Evolutionary conservation across 495 filamentous ascomycete species (phyloP), one percentile per base, ranked within the genome.

Genomic region (Amorphotheca resinae): DNA sequence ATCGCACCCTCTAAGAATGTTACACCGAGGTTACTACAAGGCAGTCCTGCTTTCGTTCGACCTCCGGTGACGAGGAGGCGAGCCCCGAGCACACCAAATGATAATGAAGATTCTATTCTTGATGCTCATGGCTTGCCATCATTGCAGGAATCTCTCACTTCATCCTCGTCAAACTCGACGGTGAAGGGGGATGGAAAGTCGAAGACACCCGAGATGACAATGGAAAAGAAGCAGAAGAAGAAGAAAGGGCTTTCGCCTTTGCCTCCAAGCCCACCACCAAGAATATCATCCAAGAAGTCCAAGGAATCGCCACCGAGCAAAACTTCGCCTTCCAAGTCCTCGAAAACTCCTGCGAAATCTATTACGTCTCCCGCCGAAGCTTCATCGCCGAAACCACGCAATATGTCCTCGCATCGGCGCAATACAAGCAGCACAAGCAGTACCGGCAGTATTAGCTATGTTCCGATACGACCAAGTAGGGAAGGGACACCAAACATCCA

Each of bases 391-490:
- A 21, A 37, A 7, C 34, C 34, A 12, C 34, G 5, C 4, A 40
- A 17, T 28, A 16, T 20, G 4, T 22, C n/a, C 25, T 41, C 26
- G 2, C 38, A 23, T 38, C 21, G 15, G 11, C 20, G 22, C 38
- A 21, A 5, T 11, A 28, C 25, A 28, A 28, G 25, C 11, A 28
- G 5, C 25, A 28, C 25, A 28, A 28, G 25, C 11, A 28, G 11
- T 28, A 33, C 34, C 4, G n/a, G 9, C n/a, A 16, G 8, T 7
- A 63, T 53, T 42, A 54, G 49, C 34, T 53, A 54, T 22, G 65
- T 70, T 33, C 79, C 80, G 12, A 56, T 63, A 35, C 63, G 87
- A 44, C 87, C 87, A 4, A 95, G 84, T 55, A 69, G 88, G 68
- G 79, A 91, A 49, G 84, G 84, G 8, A 84, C 81, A 1, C 70